Conservation (phyloP, 1,284 basidiomycete genomes). For the Hypsizygus ulmarius region DNA sequence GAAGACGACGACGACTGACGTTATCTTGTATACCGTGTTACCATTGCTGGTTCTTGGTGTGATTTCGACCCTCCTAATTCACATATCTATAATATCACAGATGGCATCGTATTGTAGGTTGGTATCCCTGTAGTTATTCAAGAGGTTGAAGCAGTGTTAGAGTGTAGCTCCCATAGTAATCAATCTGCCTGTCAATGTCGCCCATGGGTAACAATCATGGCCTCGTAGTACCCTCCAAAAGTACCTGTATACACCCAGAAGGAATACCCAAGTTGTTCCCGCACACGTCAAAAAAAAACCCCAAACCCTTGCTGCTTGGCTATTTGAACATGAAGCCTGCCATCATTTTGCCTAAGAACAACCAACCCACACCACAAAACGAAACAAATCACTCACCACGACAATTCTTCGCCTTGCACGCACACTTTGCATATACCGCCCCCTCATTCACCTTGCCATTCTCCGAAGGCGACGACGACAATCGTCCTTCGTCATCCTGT, state of each 20-base stretch:
- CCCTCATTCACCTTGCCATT: constrained; percentile 33
- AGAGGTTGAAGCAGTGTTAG: too few relatives aligned
- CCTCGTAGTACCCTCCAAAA: too few relatives aligned
- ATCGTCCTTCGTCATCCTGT: constrained; percentile 6
- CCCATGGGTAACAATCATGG: too few relatives aligned
- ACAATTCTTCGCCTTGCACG: constrained; percentile 51
- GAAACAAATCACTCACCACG: constrained; percentile 34
- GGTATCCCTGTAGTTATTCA: too few relatives aligned
- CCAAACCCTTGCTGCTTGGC: neutral
- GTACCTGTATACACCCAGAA: neutral
- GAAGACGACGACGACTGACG: constrained; percentile 30
- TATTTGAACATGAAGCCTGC: constrained; percentile 22
- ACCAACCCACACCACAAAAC: constrained; percentile 6
- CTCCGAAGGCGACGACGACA: constrained; percentile 9
- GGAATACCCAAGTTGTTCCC: neutral
- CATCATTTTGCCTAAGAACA: neutral
- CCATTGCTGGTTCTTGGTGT: neutral
- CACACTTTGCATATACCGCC: constrained; percentile 49
- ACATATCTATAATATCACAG: neutral
- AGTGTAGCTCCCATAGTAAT: too few relatives aligned
- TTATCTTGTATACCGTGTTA: too few relatives aligned
- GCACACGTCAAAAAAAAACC: neutral
- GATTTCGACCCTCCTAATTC: neutral
- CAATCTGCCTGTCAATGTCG: too few relatives aligned
- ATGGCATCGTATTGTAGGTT: too few relatives aligned